phyloP scores from a whole-genome alignment of 257 asterid species.

The Lycium ferocissimum region DNA sequence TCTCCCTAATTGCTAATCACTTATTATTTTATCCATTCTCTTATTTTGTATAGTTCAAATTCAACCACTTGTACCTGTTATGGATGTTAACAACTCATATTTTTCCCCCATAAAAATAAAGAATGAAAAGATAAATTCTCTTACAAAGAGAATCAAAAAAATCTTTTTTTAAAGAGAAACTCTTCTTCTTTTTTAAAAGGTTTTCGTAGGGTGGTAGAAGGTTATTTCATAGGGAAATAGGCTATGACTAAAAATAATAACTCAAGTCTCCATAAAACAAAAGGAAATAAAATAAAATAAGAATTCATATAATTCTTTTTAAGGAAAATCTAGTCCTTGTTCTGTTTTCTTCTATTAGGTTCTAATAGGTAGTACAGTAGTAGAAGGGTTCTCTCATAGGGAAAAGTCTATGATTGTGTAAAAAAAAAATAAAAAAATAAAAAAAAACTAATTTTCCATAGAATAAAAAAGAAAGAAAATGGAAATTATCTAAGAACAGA shows the following conservation, averaged over 20 bases:
- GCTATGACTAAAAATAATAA: no score
- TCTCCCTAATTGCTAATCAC: not conserved
- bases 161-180: no score
- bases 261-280: not conserved
- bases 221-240: no score
- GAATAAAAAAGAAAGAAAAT: not conserved
- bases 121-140: no score
- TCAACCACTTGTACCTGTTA: not conserved
- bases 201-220: no score
- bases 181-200: no score
- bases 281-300: not conserved
- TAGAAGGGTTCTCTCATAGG: not conserved
- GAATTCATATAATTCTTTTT: not conserved
- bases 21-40: not conserved
- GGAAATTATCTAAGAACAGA: not conserved
- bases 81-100: not conserved
- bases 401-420: not conserved
- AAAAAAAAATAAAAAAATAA: no score
- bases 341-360: not conserved
- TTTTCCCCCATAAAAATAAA: not conserved
- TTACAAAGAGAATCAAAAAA: no score
- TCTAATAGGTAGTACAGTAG: not conserved
- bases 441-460: not conserved
- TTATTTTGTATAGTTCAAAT: not conserved
- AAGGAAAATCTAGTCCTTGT: not conserved